Evolutionary conservation across 2,329 filamentous ascomycete species (phyloP), one percentile per base, ranked within the genome.

Genomic region (Botrytis byssoidea): DNA sequence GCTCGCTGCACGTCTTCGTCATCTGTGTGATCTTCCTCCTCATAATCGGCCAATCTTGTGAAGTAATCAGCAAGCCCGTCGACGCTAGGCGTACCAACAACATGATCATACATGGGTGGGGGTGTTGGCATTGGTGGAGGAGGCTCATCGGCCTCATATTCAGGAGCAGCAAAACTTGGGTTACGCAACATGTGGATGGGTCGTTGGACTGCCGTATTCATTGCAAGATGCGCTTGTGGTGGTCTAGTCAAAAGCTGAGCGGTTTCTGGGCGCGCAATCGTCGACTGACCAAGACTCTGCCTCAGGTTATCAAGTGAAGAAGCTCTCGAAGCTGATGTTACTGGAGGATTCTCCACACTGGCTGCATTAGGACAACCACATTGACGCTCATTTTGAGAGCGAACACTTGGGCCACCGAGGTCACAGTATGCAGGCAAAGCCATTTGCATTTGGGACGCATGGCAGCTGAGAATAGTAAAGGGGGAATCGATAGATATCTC

Each of bases 401-500:
- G 79, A 10, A 80, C 78, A 10, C 81, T 82, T 44, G 82, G 81
- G 35, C 81, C 79, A 72, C 87, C 83, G 10, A 88, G 86, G 51
- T 85, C 86, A n/a, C 86, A 87, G 79, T 93, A 93, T 18, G 90
- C 89, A 7, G 91, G 91, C 1, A 93, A 85, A 32, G 89, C 88
- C 70, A 89, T 91, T 79, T 93, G 93, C 60, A 89, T 89, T 81
- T 91, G 89, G 5, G 90, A 91, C 61, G 91, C 91, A 74, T 89
- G 89, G 82, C 91, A 93, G 16, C 90, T 92, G 25, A 93, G 88
- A 75, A 93, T 91, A 78, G 92, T 90, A 81, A 93, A 92, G 3
- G 91, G 91, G 0, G 91, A 93, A 81, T 93, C 91, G 76, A 93
- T 93, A 25, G 91, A 93, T 73, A 93, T 93, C 79, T 93, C 91